Percentiles rank a stretch among this genome's conserved stretches.
phyloP scores from a whole-genome alignment of 129 eudicot genomes.

The Glebionis coronaria region DNA sequence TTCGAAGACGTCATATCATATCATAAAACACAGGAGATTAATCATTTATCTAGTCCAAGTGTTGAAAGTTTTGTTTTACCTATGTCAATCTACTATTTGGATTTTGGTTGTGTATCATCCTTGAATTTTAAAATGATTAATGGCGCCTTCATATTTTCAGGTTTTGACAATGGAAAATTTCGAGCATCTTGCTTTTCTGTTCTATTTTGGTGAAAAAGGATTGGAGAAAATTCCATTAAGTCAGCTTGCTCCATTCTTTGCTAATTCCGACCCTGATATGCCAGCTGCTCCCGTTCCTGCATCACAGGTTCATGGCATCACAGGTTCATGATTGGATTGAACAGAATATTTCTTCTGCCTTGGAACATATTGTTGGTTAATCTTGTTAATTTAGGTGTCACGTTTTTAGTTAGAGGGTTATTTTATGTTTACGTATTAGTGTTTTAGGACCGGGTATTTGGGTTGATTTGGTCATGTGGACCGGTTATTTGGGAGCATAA shows the following conservation, averaged over 20 bases:
- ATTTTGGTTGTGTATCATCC: not conserved
- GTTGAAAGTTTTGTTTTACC: not conserved
- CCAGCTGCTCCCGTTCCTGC: constrained; percentile 94
- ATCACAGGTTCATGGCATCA: too few relatives aligned
- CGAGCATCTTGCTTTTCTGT: constrained; percentile 34
- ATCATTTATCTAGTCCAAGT: not conserved
- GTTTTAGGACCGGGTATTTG: too few relatives aligned
- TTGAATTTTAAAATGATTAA: not conserved
- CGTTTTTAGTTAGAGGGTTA: too few relatives aligned
- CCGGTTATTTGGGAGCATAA: too few relatives aligned
- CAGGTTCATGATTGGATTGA: constrained; percentile 91
- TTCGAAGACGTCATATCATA: too few relatives aligned
- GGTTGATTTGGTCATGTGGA: too few relatives aligned
- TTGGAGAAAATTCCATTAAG: constrained; percentile 48
- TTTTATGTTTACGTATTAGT: too few relatives aligned
- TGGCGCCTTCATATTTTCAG: constrained; percentile 35
- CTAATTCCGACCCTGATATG: constrained; percentile 99
- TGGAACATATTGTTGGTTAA: constrained; percentile 41
- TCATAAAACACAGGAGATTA: not conserved
- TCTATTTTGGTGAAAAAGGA: constrained; percentile 40
- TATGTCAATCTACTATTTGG: not conserved
- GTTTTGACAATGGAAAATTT: constrained; percentile 54
- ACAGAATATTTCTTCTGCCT: constrained; percentile 64
- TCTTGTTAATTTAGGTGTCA: too few relatives aligned
- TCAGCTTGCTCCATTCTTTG: constrained; percentile 88